Evolutionary conservation across 1,139 yeast species (phyloP).

Genomic region (Geotrichum aggregatum): DNA sequence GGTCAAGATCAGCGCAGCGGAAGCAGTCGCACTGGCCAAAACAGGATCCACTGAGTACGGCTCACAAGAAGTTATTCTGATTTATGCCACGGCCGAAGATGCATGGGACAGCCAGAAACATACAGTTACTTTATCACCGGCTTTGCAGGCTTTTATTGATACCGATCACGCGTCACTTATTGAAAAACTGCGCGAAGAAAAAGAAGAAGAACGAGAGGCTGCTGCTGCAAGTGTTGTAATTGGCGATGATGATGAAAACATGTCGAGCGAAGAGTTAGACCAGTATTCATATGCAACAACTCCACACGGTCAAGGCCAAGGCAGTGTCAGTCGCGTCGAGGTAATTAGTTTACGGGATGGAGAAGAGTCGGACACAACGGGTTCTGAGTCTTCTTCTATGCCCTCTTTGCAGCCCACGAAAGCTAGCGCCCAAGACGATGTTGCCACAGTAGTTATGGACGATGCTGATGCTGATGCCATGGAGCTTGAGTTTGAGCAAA

Average conservation of each 20-base stretch:
- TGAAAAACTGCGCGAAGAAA: slow-evolving; percentile 1
- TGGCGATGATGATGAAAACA: not conserved
- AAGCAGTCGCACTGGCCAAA: slow-evolving; percentile 27
- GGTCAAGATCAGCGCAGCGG: slow-evolving; percentile 22
- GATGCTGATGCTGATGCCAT: slow-evolving; percentile 16
- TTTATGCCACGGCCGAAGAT: slow-evolving; percentile 28
- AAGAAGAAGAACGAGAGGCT: too few species aligned
- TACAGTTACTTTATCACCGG: slow-evolving; percentile 20
- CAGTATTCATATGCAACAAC: not conserved
- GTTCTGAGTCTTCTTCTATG: not conserved
- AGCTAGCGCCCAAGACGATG: not conserved
- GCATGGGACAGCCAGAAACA: slow-evolving; percentile 26
- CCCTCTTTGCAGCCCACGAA: not conserved
- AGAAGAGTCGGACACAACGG: not conserved
- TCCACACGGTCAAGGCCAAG: not conserved
- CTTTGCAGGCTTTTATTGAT: slow-evolving; percentile 24
- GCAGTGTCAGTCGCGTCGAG: not conserved
- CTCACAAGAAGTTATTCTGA: slow-evolving; percentile 29
- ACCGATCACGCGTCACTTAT: slow-evolving; percentile 21
- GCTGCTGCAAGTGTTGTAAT: not conserved
- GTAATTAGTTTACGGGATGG: not conserved
- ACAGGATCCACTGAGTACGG: slow-evolving; percentile 27
- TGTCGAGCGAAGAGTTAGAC: not conserved
- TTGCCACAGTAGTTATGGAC: slow-evolving; percentile 3
- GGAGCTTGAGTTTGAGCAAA: slow-evolving; percentile 15